Percentiles rank a stretch among this genome's conserved stretches.
phyloP scores from a whole-genome alignment of 495 filamentous ascomycete species.

The Tuber magnatum region DNA sequence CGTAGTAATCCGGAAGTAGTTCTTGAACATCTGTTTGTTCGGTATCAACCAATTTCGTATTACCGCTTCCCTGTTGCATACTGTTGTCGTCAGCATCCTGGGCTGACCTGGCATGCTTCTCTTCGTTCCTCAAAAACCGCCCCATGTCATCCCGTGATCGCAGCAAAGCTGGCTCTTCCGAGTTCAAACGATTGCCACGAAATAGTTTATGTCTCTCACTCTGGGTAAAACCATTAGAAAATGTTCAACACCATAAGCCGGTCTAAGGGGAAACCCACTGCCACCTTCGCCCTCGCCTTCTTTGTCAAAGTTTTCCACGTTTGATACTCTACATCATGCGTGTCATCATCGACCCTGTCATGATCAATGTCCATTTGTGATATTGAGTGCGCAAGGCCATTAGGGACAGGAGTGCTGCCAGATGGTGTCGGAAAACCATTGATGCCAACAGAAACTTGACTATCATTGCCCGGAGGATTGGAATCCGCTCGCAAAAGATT shows the following conservation, averaged over 20 bases:
- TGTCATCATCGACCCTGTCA: constrained; percentile 43
- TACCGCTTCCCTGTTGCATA: constrained; percentile 44
- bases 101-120: constrained; percentile 29
- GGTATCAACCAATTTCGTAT: constrained; percentile 71
- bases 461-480: constrained; percentile 51
- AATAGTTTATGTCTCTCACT: constrained; percentile 75
- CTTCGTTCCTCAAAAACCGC: constrained; percentile 30
- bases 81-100: constrained; percentile 32
- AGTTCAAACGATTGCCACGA: constrained; percentile 70
- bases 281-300: constrained; percentile 83
- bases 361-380: constrained; percentile 49
- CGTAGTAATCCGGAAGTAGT: constrained; percentile 82
- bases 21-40: constrained; percentile 49
- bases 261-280: constrained; percentile 45
- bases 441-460: constrained; percentile 52
- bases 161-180: constrained; percentile 78
- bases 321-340: constrained; percentile 82
- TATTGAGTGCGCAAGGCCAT: constrained; percentile 32
- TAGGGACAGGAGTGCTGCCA: constrained; percentile 47
- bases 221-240: constrained; percentile 26
- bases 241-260: constrained; percentile 3
- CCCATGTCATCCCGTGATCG: constrained; percentile 67
- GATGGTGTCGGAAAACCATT: constrained; percentile 82
- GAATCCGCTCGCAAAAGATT: constrained; percentile 55
- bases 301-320: constrained; percentile 99